Evolutionary conservation across 2,329 filamentous ascomycete genomes (phyloP).

Genomic region (Falciphora oryzae): DNA sequence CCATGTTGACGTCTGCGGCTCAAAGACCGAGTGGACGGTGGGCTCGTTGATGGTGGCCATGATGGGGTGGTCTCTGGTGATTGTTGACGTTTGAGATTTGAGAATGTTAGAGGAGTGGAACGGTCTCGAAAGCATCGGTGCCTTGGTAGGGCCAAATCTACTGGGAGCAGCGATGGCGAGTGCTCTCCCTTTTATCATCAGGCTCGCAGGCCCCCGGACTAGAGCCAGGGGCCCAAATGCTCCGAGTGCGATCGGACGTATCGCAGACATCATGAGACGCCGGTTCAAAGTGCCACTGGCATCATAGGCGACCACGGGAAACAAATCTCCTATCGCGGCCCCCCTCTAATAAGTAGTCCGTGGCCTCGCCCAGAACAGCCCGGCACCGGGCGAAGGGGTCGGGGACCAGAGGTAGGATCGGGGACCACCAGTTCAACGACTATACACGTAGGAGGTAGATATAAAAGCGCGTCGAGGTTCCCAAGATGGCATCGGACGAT

Average conservation of each 20-base stretch:
- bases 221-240: not conserved
- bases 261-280: not conserved
- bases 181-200: not conserved
- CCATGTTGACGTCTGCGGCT: conserved; percentile 44
- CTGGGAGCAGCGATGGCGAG: not conserved
- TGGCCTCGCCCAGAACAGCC: too few species aligned
- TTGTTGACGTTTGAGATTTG: not conserved
- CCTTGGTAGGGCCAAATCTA: not conserved
- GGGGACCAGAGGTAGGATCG: not conserved
- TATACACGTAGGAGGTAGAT: too few species aligned
- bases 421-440: not conserved
- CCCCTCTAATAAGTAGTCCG: not conserved
- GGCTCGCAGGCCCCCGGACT: not conserved
- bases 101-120: not conserved
- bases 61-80: not conserved
- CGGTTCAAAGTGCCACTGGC: not conserved
- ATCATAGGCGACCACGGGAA: not conserved
- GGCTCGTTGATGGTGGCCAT: conserved; percentile 21
- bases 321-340: not conserved
- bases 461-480: not conserved
- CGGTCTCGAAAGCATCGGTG: not conserved
- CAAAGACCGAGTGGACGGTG: conserved; percentile 32
- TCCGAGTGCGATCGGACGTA: not conserved
- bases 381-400: not conserved
- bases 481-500: not conserved